Evolutionary conservation across 1,139 yeast genomes (phyloP).

Genomic region (Torulaspora pretoriensis): DNA sequence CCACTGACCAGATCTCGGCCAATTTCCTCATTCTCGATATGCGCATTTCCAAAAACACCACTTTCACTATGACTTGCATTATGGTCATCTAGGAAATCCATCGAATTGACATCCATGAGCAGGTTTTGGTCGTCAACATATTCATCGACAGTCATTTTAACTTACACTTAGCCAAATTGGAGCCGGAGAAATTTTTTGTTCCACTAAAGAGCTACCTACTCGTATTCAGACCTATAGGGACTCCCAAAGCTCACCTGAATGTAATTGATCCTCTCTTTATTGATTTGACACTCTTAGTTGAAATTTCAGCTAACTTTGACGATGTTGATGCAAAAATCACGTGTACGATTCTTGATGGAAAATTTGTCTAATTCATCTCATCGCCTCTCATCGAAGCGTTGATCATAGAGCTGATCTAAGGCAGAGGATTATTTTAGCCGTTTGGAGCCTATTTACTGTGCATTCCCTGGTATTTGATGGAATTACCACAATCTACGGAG

Average conservation of each 20-base stretch:
- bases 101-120: constrained; percentile 31
- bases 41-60: constrained; percentile 15
- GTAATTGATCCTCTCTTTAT: neutral
- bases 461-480: constrained; percentile 2
- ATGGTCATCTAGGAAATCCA: constrained; percentile 30
- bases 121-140: constrained; percentile 27
- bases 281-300: neutral
- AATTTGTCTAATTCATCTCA: constrained; percentile 12
- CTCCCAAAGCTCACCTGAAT: neutral
- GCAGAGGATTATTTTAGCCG: neutral
- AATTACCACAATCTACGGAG: constrained; percentile 40
- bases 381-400: neutral
- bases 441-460: neutral
- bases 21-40: constrained; percentile 27
- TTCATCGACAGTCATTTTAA: constrained; percentile 20
- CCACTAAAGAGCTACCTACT: neutral
- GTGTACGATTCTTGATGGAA: constrained; percentile 5
- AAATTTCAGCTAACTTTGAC: neutral
- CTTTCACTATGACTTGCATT: constrained; percentile 17
- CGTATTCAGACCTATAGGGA: neutral
- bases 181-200: neutral
- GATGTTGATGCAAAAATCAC: constrained; percentile 4
- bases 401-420: neutral
- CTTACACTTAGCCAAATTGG: neutral
- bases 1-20: constrained; percentile 41